Evolutionary conservation across 805 yeast species (phyloP), one percentile per base, ranked within the genome.

Genomic region (Soucietia sequanensis): DNA sequence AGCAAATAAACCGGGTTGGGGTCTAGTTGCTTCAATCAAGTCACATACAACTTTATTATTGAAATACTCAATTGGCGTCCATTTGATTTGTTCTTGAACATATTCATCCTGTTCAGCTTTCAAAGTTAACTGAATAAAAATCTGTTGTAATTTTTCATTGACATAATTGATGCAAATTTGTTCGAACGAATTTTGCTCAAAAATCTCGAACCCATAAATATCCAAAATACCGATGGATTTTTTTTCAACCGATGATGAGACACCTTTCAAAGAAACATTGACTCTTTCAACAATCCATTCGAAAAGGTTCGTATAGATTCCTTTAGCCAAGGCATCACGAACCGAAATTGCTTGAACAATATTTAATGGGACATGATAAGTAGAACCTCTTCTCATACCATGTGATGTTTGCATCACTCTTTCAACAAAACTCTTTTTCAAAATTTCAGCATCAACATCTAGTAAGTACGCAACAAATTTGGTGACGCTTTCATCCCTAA

Each of bases 51-150:
- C 83, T 63, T 91, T 82, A 65, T 93, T 93, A 64, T 93, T 93
- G 69, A 93, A 93, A 62, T 89, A 93, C 44, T 93, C 85, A 53
- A 93, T 93, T 15, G 98, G 98, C 9, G 95, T 87, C 99, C 99
- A 93, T 59, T 87, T 76, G 58, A 93, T 93, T 62, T 88, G 85
- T 62, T 93, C 99, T 48, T 85, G 83, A 23, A 88, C 93, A 53
- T 93, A 93, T 57, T 93, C 98, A 46, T 93, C 99, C 68, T 93
- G 99, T 65, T 93, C 99, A 0, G 97, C 85, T 64, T 93, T 93
- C 54, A 93, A 74, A 2, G 99, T 93, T 54, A 93, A 74, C 60
- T 93, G 95, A 58, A 93, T 93, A 54, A 93, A 93, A 56, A 91
- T 93, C 60, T 91, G 99, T 67, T 90, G 97, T 48, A 91, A 72